phyloP scores from a whole-genome alignment of 441 rosid genomes.

The Pelargonium citronellum region DNA sequence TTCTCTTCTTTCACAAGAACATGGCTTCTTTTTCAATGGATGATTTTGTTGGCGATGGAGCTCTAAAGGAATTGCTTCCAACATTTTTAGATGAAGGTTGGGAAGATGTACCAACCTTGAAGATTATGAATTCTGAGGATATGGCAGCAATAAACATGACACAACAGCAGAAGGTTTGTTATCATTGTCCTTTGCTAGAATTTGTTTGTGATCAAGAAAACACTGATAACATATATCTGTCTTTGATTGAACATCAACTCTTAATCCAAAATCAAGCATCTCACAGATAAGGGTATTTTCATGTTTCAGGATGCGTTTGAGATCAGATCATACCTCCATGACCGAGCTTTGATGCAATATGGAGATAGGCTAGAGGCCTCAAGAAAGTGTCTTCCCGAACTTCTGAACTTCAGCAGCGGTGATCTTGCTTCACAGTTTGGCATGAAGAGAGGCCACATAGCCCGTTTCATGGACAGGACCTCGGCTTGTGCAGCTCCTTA shows the following conservation, averaged over 20 bases:
- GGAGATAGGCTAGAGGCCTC: slow-evolving; percentile 57
- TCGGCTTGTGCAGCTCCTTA: slow-evolving; percentile 35
- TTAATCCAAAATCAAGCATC: neutral
- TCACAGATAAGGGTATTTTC: neutral
- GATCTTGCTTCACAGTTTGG: slow-evolving; percentile 46
- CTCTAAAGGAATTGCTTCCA: slow-evolving; percentile 42
- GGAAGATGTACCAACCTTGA: slow-evolving; percentile 70
- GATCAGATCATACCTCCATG: slow-evolving; percentile 64
- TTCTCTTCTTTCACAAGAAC: slow-evolving; percentile 14
- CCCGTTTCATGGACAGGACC: slow-evolving; percentile 49
- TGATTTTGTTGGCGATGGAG: slow-evolving; percentile 57
- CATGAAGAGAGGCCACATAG: slow-evolving; percentile 61
- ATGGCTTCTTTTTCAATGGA: slow-evolving; percentile 65
- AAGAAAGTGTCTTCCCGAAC: slow-evolving; percentile 44
- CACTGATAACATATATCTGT: too few species aligned
- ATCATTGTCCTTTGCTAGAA: slow-evolving; percentile 7
- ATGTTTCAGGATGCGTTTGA: slow-evolving; percentile 48
- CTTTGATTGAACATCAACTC: too few species aligned
- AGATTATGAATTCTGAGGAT: slow-evolving; percentile 56
- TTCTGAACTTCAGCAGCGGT: slow-evolving; percentile 34
- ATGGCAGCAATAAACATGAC: slow-evolving; percentile 52
- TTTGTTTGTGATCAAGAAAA: neutral
- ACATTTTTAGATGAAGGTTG: slow-evolving; percentile 61
- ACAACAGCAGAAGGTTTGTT: slow-evolving; percentile 47
- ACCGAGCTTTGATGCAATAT: slow-evolving; percentile 50